These are phyloP conservation scores for Anthracocystis panici-leucophaei DNA, from an alignment of 1,284 basidiomycete genomes.

Conservation along the genomic window DNA sequence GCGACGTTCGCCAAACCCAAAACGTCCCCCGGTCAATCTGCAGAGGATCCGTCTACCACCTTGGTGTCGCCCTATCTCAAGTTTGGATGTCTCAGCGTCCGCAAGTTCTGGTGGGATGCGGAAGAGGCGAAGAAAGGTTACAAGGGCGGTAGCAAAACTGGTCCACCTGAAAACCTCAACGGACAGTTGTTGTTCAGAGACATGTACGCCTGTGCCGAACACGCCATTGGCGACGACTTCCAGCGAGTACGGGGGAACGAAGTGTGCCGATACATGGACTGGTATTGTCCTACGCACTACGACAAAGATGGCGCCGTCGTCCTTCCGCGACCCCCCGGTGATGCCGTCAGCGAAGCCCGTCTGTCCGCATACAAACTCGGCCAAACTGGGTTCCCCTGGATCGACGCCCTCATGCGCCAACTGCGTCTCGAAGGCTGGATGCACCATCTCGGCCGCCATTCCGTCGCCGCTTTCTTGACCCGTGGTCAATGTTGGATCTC, in stretches of 20 bases:
- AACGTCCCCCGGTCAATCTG: conserved; percentile 63
- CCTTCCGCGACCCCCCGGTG: conserved; percentile 70
- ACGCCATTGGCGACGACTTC: conserved; percentile 70
- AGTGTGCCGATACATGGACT: conserved; percentile 71
- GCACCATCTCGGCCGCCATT: conserved; percentile 73
- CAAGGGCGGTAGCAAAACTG: conserved; percentile 54
- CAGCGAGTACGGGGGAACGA: conserved; percentile 71
- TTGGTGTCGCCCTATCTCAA: conserved; percentile 72
- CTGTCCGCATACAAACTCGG: conserved; percentile 72
- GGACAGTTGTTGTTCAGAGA: conserved; percentile 71
- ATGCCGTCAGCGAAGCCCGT: conserved; percentile 70
- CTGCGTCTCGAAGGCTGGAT: conserved; percentile 71
- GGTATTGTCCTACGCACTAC: conserved; percentile 72
- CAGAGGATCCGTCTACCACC: conserved; percentile 64
- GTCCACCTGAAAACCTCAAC: conserved; percentile 53
- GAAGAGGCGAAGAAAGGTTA: conserved; percentile 54
- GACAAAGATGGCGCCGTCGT: conserved; percentile 69
- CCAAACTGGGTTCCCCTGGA: conserved; percentile 73
- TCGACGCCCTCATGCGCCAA: conserved; percentile 73
- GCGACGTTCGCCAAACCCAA: conserved; percentile 73
- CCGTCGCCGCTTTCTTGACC: conserved; percentile 74
- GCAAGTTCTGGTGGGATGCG: conserved; percentile 58
- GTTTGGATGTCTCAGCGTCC: conserved; percentile 73
- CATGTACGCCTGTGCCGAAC: conserved; percentile 72
- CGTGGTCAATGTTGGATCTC: conserved; percentile 75